These are phyloP conservation scores for Sporothrix schenckii DNA, from an alignment of 2,329 filamentous ascomycete species.

Conservation along the genomic window DNA sequence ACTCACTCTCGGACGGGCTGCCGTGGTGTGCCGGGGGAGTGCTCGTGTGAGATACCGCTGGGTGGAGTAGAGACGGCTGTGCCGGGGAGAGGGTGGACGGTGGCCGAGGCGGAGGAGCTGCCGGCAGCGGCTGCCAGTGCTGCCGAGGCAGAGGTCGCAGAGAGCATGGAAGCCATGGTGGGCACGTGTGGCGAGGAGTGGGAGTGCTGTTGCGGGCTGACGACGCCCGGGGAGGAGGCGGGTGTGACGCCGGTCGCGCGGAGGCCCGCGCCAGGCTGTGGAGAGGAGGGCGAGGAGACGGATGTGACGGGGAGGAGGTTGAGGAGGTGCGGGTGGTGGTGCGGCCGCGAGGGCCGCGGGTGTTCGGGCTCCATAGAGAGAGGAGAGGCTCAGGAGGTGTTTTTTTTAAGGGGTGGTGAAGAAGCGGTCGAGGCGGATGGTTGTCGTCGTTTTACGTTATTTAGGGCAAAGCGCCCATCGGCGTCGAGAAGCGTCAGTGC, in stretches of 20 bases:
- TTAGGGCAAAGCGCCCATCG: conserved; percentile 28
- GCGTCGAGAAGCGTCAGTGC: conserved; percentile 28
- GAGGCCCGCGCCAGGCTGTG: conserved; percentile 47
- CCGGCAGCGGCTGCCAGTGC: conserved; percentile 1
- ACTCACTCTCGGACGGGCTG: conserved; percentile 78
- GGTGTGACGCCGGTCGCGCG: conserved; percentile 53
- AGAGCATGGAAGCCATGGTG: conserved; percentile 41
- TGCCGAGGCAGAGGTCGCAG: conserved; percentile 34
- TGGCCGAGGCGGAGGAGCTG: conserved; percentile 35
- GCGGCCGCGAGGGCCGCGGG: conserved; percentile 38
- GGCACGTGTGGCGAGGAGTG: conserved; percentile 45
- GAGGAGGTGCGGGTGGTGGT: conserved; percentile 44
- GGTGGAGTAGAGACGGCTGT: conserved; percentile 54
- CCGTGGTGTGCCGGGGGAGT: conserved; percentile 69
- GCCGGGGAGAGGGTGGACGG: conserved; percentile 55
- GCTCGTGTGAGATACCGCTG: conserved; percentile 62
- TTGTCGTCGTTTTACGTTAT: background rate
- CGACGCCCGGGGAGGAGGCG: conserved; percentile 63
- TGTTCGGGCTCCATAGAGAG: conserved; percentile 40
- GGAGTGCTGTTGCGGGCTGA: conserved; percentile 52
- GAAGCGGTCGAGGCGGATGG: background rate
- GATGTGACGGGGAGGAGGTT: conserved; percentile 41
- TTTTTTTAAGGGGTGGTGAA: background rate
- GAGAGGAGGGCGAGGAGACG: conserved; percentile 40
- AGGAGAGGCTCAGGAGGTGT: background rate